Conservation (phyloP, 768 basidiomycete species). For the Scleroderma bovista region DNA sequence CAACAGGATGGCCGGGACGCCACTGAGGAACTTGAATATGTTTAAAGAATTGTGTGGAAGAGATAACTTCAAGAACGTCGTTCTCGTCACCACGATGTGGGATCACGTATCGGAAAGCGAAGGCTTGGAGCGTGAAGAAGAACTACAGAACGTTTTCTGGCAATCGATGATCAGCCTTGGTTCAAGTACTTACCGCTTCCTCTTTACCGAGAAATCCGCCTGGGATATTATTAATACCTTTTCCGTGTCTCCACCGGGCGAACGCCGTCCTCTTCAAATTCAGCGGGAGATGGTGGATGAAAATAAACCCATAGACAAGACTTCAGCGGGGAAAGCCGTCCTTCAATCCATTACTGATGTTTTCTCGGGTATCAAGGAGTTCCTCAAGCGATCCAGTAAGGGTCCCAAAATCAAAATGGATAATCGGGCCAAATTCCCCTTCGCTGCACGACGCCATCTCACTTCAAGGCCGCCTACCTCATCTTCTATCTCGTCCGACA, state of each 20-base stretch:
- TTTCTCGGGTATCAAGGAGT: background rate
- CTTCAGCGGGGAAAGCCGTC: background rate
- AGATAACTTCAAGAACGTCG: constrained; percentile 24
- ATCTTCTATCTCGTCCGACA: background rate
- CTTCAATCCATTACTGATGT: background rate
- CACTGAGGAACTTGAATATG: constrained; percentile 25
- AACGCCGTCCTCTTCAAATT: background rate
- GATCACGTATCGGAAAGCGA: constrained; percentile 13
- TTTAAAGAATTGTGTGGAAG: constrained; percentile 20
- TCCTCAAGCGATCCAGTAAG: background rate
- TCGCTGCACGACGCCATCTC: background rate
- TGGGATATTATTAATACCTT: constrained; percentile 21
- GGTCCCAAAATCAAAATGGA: background rate
- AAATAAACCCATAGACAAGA: background rate
- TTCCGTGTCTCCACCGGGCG: background rate
- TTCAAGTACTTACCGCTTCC: constrained; percentile 21
- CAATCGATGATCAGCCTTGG: constrained; percentile 21
- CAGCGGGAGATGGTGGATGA: constrained; percentile 1
- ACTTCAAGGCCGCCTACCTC: background rate
- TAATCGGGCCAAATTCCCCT: too few relatives aligned
- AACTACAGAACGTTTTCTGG: constrained; percentile 28
- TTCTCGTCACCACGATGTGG: constrained; percentile 34
- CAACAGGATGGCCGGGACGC: constrained; percentile 21
- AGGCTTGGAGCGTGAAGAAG: constrained; percentile 20
- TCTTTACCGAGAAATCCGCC: constrained; percentile 16